phyloP scores from a whole-genome alignment of 2,329 filamentous ascomycete species.

The Rhinocladiella mackenziei region DNA sequence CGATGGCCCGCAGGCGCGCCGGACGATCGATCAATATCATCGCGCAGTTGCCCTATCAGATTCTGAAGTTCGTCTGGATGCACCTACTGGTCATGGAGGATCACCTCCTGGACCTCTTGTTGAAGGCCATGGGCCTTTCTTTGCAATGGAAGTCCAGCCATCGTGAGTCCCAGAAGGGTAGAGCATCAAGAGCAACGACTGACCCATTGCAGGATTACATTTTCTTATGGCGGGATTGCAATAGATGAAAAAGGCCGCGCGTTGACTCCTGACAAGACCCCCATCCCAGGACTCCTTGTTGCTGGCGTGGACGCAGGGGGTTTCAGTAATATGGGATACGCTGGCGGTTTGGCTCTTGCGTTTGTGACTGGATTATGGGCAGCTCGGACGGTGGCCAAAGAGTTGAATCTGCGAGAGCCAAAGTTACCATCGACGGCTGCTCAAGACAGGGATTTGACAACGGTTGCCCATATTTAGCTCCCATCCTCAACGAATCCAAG shows the following conservation, averaged over 20 bases:
- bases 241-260: conserved; percentile 30
- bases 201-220: conserved; percentile 28
- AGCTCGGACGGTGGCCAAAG: conserved; percentile 21
- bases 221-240: conserved; percentile 32
- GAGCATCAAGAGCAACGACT: no score
- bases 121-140: conserved; percentile 31
- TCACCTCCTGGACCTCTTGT: conserved; percentile 24
- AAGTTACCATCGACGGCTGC: conserved; percentile 20
- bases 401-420: conserved; percentile 26
- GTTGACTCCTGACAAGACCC: conserved; percentile 26
- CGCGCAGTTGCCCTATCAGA: conserved; percentile 18
- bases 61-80: conserved; percentile 18
- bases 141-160: conserved; percentile 33
- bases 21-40: conserved; percentile 30
- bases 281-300: conserved; percentile 30
- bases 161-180: no score
- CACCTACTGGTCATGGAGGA: conserved; percentile 20
- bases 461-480: no score
- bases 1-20: conserved; percentile 20
- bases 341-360: conserved; percentile 31
- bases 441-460: no score
- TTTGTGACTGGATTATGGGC: conserved; percentile 33
- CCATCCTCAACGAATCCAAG: no score
- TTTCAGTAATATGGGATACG: conserved; percentile 32
- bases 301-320: conserved; percentile 33